A percentile compares a stretch with the other conserved stretches of the same genome.
phyloP scores from a whole-genome alignment of 371 early-diverging fungal species.

The Mucor indicus region DNA sequence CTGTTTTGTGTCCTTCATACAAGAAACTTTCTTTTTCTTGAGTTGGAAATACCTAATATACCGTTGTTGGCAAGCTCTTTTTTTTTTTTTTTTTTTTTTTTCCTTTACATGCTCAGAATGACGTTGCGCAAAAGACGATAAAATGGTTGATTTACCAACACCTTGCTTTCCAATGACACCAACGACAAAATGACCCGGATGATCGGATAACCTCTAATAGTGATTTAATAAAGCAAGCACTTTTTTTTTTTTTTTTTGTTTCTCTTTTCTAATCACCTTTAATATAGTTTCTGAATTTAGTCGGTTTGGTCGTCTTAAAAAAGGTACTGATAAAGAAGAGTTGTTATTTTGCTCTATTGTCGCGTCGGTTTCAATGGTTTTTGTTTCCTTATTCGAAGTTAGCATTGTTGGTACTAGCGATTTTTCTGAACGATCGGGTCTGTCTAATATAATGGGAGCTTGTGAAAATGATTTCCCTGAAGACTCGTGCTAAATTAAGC shows the following conservation, averaged over 20 bases:
- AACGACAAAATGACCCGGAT: slow-evolving; percentile 77
- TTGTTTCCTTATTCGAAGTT: not conserved
- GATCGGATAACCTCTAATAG: slow-evolving; percentile 33
- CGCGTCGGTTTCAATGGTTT: not conserved
- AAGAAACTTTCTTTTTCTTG: slow-evolving; percentile 39
- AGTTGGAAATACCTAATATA: slow-evolving; percentile 30
- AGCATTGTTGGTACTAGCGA: not conserved
- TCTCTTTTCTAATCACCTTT: slow-evolving; percentile 3
- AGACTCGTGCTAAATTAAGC: too few species aligned
- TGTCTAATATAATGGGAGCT: slow-evolving; percentile 20
- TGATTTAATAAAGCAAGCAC: too few species aligned
- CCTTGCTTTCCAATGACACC: slow-evolving; percentile 72
- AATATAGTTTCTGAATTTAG: slow-evolving; percentile 17
- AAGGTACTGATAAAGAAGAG: slow-evolving; percentile 5
- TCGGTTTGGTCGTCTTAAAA: slow-evolving; percentile 11
- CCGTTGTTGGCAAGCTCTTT: not conserved
- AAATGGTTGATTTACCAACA: slow-evolving; percentile 69
- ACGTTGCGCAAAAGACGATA: slow-evolving; percentile 61
- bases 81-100: not conserved
- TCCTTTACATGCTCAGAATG: slow-evolving; percentile 29
- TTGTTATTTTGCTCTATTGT: not conserved
- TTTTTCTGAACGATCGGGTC: slow-evolving; percentile 11
- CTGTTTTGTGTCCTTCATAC: slow-evolving; percentile 52
- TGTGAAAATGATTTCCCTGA: slow-evolving; percentile 5
- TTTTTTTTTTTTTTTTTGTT: not conserved